These are phyloP conservation scores for Solanum aculeatissimum DNA, from an alignment of 305 asterid genomes.

Conservation along the genomic window DNA sequence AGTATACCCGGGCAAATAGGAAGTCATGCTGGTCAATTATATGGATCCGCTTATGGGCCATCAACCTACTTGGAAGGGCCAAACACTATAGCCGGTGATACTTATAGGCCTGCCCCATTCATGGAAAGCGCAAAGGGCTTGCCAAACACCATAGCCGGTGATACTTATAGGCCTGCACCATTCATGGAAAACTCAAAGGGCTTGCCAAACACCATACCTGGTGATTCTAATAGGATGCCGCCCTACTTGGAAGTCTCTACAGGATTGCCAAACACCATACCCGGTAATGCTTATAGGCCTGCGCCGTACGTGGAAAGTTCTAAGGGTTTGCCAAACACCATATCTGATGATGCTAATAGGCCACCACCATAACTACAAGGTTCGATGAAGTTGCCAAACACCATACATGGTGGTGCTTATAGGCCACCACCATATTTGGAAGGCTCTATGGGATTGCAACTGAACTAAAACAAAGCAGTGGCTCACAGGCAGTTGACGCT, in stretches of 20 bases:
- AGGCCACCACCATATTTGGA: background rate
- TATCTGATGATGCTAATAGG: background rate
- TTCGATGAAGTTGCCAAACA: background rate
- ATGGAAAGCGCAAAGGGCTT: constrained; percentile 30
- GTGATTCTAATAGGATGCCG: constrained; percentile 17
- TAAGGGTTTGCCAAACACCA: background rate
- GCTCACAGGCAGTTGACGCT: background rate
- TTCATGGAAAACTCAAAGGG: constrained; percentile 37
- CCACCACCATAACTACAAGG: background rate
- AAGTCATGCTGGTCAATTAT: background rate
- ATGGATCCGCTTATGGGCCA: background rate
- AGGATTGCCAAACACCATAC: background rate
- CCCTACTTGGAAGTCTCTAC: background rate
- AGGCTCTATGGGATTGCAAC: background rate
- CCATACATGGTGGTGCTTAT: background rate
- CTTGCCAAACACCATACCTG: constrained; percentile 21
- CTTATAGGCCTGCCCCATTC: constrained; percentile 7
- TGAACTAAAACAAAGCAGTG: background rate
- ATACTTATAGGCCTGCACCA: constrained; percentile 5
- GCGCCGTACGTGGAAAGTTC: background rate
- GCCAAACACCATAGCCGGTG: constrained; percentile 22
- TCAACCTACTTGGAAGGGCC: background rate
- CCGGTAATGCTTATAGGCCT: constrained; percentile 23
- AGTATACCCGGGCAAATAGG: constrained; percentile 14
- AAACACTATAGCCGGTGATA: background rate